Percentiles rank a stretch among this genome's conserved stretches.
These are phyloP conservation scores for Plectranthus barbatus DNA, from an alignment of 257 asterid genomes.

Conservation along the genomic window DNA sequence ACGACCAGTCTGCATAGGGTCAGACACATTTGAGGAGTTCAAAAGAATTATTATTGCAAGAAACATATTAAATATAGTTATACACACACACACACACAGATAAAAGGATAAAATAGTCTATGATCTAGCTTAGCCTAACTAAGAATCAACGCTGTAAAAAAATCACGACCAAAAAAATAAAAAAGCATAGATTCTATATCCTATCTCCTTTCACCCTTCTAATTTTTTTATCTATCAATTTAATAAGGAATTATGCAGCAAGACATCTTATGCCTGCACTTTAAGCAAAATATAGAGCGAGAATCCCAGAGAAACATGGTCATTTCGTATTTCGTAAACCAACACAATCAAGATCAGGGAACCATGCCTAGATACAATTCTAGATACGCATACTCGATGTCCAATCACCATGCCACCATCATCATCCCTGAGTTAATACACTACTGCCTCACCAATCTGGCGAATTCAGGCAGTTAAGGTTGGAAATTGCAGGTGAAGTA, in stretches of 20 bases:
- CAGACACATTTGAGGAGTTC: background rate
- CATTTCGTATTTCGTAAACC: background rate
- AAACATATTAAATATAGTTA: too few relatives aligned
- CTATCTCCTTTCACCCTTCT: too few relatives aligned
- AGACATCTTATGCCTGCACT: too few relatives aligned
- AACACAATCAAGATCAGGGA: background rate
- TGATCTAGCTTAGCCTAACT: background rate
- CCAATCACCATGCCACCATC: too few relatives aligned
- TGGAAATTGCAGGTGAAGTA: background rate
- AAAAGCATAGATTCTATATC: too few relatives aligned
- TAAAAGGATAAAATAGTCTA: background rate
- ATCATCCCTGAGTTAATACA: background rate
- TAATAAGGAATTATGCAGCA: too few relatives aligned
- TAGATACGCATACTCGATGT: too few relatives aligned
- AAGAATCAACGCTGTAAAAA: background rate
- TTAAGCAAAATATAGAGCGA: too few relatives aligned
- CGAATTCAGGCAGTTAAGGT: too few relatives aligned
- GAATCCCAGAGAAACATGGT: background rate
- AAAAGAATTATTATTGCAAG: background rate
- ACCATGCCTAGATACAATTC: background rate
- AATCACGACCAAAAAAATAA: background rate
- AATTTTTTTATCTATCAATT: too few relatives aligned
- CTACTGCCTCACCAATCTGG: background rate
- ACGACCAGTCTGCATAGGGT: conserved; percentile 61
- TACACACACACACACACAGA: too few relatives aligned